Base-by-base conservation (phyloP, 1,284 basidiomycete species). In the Gymnopus androsaceus region DNA sequence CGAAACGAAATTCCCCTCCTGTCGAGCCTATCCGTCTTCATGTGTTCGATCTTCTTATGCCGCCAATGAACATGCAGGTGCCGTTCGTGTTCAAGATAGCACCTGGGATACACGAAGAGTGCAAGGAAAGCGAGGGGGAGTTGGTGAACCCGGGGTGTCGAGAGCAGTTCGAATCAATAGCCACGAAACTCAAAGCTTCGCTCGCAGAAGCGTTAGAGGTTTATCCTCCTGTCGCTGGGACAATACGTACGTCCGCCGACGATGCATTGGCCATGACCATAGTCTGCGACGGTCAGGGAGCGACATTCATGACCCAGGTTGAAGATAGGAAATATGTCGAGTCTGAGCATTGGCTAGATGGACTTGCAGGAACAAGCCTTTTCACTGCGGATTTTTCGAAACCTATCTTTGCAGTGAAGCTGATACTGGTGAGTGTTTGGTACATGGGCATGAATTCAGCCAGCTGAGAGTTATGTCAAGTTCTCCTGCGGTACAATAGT, bases 401-500 rank as follows among this genome's bases (percentile, higher is more conserved):
- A 33, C 31, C 51, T 19, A 23, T 44, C 11, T 36, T 57, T 23
- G 36, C 25, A 3, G 56, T 52, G 2, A 57, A 53, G 30, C 28
- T 57, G 38, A 53, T 51, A 2, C 37, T 53, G 51, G 56, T 53
- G 19, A 47, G 49, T 37, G 11, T n/a, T 7, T 17, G 25, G 14
- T 21, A 28, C 11, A n/a, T 6, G 4, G 28, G 40, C 8, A 50
- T 30, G 3, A 23, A n/a, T 38, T 14, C 19, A 31, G 27, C 4
- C 6, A 17, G 23, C 33, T 34, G n/a, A 19, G 8, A 23, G 11
- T 21, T n/a, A 45, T 28, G 40, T 50, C 21, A 28, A 57, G 56
- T 57, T 57, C 28, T 57, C 56, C 12, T 57, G 56, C 17, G 56
- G 56, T 6, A 57, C 56, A 4, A 34, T 57, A 8, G 46, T 40